Evolutionary conservation across 805 yeast species (phyloP).

Genomic region (Candida railenensis): DNA sequence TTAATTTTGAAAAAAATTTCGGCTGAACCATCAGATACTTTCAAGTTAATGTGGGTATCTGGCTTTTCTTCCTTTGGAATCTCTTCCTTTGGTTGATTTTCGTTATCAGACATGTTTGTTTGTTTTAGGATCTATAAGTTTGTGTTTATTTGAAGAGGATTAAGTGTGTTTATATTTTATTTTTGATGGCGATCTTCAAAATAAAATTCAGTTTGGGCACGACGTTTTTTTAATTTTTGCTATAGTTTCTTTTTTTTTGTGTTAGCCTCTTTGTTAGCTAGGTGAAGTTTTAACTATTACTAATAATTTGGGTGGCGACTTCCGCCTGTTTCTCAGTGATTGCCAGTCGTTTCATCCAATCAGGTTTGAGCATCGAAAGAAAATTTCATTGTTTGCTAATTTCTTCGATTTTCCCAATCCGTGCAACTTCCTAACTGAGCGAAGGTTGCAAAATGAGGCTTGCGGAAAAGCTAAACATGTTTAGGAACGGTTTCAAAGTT

Average conservation of each 20-base stretch:
- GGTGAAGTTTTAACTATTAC: background rate
- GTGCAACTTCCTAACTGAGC: background rate
- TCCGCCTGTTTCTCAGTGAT: too few relatives aligned
- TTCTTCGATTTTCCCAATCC: too few relatives aligned
- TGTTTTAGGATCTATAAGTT: background rate
- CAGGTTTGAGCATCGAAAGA: background rate
- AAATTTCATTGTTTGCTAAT: background rate
- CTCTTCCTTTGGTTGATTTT: slow-evolving; percentile 9
- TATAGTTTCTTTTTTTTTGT: background rate
- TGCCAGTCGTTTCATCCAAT: too few relatives aligned
- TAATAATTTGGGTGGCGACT: background rate
- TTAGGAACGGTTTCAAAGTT: background rate
- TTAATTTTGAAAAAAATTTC: slow-evolving; percentile 96
- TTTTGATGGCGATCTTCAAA: background rate
- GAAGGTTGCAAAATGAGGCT: background rate
- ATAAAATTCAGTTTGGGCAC: background rate
- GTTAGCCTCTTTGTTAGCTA: background rate
- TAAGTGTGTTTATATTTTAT: background rate
- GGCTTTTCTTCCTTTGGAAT: slow-evolving; percentile 46
- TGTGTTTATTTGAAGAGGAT: background rate
- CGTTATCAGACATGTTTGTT: slow-evolving; percentile 18
- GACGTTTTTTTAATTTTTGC: background rate
- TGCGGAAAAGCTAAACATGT: background rate
- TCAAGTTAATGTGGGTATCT: slow-evolving; percentile 82
- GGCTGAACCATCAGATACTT: slow-evolving; percentile 89